Base-by-base conservation (phyloP, 2,329 filamentous ascomycete genomes). In the Colletotrichum paranaense region DNA sequence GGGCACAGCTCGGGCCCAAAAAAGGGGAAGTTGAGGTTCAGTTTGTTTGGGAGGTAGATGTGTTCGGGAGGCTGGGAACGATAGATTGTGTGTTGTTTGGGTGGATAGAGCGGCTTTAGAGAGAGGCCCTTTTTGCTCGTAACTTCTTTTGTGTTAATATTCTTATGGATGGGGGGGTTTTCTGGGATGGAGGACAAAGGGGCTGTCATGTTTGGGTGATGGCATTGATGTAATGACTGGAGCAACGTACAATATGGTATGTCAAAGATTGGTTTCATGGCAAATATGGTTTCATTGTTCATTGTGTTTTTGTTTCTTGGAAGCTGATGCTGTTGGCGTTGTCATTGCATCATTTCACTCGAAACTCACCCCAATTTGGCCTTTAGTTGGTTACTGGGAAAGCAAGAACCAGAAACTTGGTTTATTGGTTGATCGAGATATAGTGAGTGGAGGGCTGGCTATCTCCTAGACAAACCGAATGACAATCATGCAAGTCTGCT, bases 11-110 rank as follows among this genome's bases (percentile, higher is more conserved):
- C 59, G 16, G 60, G 64, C 28, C 46, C 63, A 16, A 70, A 64
- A 46, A 75, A 74, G 67, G 71, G 74, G 28, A 70, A 73, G 66
- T 56, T 76, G 32, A 67, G 67, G 42, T 68, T 75, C 16, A 75
- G 73, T 7, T 28, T 76, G 28, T 76, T 76, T 55, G 75, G 75
- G 57, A 69, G 69, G 55, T 73, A 73, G 69, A 58, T 22, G 42
- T 49, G 16, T 49, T 42, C 19, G 38, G 14, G 38, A 42, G 38
- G 9, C 2, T 42, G 38, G 38, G 38, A 6, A 22, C 42, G 2
- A 49, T 52, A 14, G 60, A 62, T 28, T 22, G 19, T 42, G 22
- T 65, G 19, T 32, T 52, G 8, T 53, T 35, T 7, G 26, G 26
- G 6, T 46, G 22, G 32, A 9, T 9, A 5, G 7, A 42, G 35